A percentile compares a stretch with the other conserved stretches of the same genome.
These are phyloP conservation scores for Septoria petroselini DNA, from an alignment of 2,329 filamentous ascomycete species.

Conservation along the genomic window DNA sequence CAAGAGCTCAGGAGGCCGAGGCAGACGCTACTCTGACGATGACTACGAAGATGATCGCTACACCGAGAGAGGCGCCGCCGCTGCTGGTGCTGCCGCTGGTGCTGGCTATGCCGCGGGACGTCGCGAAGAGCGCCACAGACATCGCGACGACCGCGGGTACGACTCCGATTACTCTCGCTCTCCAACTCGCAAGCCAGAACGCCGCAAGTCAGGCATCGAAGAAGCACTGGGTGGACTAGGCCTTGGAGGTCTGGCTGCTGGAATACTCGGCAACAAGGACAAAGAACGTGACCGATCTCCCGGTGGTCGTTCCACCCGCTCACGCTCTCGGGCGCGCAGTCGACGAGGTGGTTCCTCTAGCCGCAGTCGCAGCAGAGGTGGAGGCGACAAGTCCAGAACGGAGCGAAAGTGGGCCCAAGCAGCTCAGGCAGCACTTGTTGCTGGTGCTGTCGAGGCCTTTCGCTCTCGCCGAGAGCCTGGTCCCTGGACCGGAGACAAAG, in stretches of 20 bases:
- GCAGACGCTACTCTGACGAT: slow-evolving; percentile 37
- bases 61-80: slow-evolving; percentile 42
- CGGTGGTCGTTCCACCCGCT: slow-evolving; percentile 40
- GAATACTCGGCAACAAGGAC: slow-evolving; percentile 54
- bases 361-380: slow-evolving; percentile 52
- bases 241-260: slow-evolving; percentile 53
- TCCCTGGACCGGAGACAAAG: slow-evolving; percentile 85
- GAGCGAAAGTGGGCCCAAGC: slow-evolving; percentile 67
- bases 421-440: slow-evolving; percentile 84
- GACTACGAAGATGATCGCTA: slow-evolving; percentile 62
- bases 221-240: slow-evolving; percentile 60
- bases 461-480: slow-evolving; percentile 84
- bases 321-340: slow-evolving; percentile 53
- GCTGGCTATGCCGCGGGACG: slow-evolving; percentile 39
- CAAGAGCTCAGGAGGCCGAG: slow-evolving; percentile 56
- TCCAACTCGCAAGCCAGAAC: slow-evolving; percentile 43
- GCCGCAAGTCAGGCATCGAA: slow-evolving; percentile 59
- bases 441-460: slow-evolving; percentile 89
- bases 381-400: slow-evolving; percentile 57
- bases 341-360: slow-evolving; percentile 44
- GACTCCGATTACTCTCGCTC: slow-evolving; percentile 46
- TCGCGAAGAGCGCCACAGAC: slow-evolving; percentile 35
- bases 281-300: slow-evolving; percentile 54
- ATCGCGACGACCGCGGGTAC: slow-evolving; percentile 49
- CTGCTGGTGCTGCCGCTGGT: slow-evolving; percentile 45